These are phyloP conservation scores for Paraphaeosphaeria minitans DNA, from an alignment of 2,329 filamentous ascomycete genomes.

Conservation along the genomic window DNA sequence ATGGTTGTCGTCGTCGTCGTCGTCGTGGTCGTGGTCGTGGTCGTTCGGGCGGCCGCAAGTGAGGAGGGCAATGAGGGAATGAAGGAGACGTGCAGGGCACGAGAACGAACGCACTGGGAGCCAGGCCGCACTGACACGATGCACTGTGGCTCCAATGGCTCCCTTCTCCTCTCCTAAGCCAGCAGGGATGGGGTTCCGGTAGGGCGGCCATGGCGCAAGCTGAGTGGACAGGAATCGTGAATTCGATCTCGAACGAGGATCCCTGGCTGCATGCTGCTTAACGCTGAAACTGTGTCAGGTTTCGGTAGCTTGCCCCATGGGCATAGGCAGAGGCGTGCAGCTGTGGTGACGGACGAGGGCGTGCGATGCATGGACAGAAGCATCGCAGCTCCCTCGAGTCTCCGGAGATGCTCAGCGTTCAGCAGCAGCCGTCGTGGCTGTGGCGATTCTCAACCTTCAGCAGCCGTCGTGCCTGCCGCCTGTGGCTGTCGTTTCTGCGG, in stretches of 20 bases:
- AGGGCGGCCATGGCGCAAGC: not conserved
- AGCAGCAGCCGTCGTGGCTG: not conserved
- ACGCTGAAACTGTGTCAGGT: constrained; percentile 30
- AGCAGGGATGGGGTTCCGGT: constrained; percentile 13
- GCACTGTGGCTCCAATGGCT: constrained; percentile 9
- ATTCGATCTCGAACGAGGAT: constrained; percentile 9
- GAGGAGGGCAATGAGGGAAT: constrained; percentile 25
- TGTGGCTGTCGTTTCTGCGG: not conserved
- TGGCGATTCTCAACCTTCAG: not conserved
- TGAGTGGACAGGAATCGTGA: constrained; percentile 29
- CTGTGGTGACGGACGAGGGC: not conserved
- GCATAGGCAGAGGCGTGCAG: not conserved
- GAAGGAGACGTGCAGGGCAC: constrained; percentile 34
- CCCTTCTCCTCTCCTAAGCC: constrained; percentile 12
- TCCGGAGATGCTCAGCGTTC: not conserved
- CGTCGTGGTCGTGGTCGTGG: constrained; percentile 27
- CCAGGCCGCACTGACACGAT: constrained; percentile 18
- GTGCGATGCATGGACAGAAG: not conserved
- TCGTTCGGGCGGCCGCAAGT: constrained; percentile 21
- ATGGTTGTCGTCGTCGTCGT: constrained; percentile 29
- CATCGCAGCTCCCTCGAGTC: too few relatives aligned
- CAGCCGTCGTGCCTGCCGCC: too few relatives aligned
- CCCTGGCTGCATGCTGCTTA: constrained; percentile 4
- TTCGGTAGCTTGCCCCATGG: not conserved
- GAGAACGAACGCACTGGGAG: constrained; percentile 23